Evolutionary conservation across 176 grass and related monocot genomes (phyloP).

Genomic region (Phoenix roebelenii): DNA sequence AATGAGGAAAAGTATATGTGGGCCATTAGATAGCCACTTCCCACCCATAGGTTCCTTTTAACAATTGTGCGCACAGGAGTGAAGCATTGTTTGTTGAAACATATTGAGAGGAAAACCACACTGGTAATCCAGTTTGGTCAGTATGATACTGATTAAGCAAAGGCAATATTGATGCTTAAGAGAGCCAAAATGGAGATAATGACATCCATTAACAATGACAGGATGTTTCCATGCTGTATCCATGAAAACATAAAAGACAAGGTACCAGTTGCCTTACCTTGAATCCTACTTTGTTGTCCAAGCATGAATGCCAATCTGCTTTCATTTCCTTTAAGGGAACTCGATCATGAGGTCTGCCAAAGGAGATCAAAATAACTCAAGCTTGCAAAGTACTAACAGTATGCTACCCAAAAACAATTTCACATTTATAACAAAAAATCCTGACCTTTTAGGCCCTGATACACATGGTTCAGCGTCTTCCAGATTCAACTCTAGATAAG

Average conservation of each 20-base stretch:
- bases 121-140: too few relatives aligned
- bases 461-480: slow-evolving; percentile 83
- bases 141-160: too few relatives aligned
- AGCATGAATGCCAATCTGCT: slow-evolving; percentile 81
- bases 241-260: too few relatives aligned
- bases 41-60: too few relatives aligned
- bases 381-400: too few relatives aligned
- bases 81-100: too few relatives aligned
- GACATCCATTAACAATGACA: not conserved
- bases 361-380: not conserved
- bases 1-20: too few relatives aligned
- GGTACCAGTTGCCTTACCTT: slow-evolving; percentile 40
- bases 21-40: too few relatives aligned
- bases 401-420: too few relatives aligned
- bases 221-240: not conserved
- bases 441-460: slow-evolving; percentile 93
- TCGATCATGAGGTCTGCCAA: slow-evolving; percentile 81
- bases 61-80: too few relatives aligned
- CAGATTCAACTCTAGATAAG: slow-evolving; percentile 85
- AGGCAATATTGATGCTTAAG: too few relatives aligned
- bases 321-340: slow-evolving; percentile 96
- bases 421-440: not conserved
- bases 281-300: slow-evolving; percentile 89
- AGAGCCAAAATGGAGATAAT: not conserved
- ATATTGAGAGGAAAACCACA: too few relatives aligned